Conservation (phyloP, 2,329 filamentous ascomycete genomes). For the Delphinella strobiligena region DNA sequence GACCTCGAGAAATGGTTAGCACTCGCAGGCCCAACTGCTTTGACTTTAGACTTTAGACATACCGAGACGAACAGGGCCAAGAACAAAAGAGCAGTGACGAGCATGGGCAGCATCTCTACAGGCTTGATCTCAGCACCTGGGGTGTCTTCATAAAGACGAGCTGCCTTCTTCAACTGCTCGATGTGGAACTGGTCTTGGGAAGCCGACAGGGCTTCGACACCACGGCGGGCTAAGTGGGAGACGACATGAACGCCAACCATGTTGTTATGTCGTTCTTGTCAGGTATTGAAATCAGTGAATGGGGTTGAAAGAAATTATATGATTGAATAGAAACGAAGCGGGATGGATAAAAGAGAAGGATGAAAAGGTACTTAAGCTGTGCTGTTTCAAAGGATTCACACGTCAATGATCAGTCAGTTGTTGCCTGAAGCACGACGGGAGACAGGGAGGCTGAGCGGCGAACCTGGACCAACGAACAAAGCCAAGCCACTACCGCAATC, state of each 20-base stretch:
- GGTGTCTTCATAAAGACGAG: background rate
- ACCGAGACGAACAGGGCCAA: constrained; percentile 30
- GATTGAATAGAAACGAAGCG: background rate
- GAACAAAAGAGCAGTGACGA: constrained; percentile 26
- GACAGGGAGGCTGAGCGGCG: background rate
- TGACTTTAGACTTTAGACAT: constrained; percentile 12
- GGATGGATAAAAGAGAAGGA: background rate
- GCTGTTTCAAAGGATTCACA: too few species aligned
- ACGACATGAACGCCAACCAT: background rate
- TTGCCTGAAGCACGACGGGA: too few species aligned
- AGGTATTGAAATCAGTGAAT: background rate
- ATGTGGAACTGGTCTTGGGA: background rate
- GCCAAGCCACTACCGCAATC: too few species aligned
- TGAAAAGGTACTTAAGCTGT: background rate
- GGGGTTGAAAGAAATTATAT: background rate
- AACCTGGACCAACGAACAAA: background rate
- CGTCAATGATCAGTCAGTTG: too few species aligned
- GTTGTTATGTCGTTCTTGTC: background rate
- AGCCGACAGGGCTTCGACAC: constrained; percentile 14
- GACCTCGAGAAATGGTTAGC: constrained; percentile 14
- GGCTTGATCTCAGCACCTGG: constrained; percentile 12
- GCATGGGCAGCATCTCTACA: constrained; percentile 17
- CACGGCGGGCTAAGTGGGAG: constrained; percentile 20
- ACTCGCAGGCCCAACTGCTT: background rate
- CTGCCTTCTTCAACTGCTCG: background rate